Evolutionary conservation across 2,329 filamentous ascomycete genomes (phyloP), one percentile per base, ranked within the genome.

Genomic region (Elsinoe perseae): DNA sequence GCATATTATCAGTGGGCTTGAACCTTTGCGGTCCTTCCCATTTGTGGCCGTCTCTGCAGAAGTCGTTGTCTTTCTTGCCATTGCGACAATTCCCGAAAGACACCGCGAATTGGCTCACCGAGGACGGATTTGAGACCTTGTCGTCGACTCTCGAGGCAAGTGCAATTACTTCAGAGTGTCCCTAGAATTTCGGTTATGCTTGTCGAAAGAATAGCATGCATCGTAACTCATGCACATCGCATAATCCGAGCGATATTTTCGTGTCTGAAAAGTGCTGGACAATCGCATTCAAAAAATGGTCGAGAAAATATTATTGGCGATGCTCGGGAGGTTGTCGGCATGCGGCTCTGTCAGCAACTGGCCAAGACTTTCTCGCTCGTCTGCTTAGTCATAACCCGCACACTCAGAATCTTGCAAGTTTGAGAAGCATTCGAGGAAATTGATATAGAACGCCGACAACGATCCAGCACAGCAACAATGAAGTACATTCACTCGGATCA

Each of bases 401-500:
- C 32, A 36, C 32, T 36, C 32, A 36, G 28, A 46, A 32, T 46
- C 43, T 46, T 16, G 23, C 32, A 38, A 56, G 18, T 27, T 46
- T 38, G 20, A 56, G 21, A n/a, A n/a, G n/a, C n/a, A n/a, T 36
- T 12, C 40, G 25, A 46, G 20, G 53, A 56, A 21, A 27, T 30
- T 23, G 18, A 48, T 16, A 44, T 16, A n/a, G 20, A 56, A 42
- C 50, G 54, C 50, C 56, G 44, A 58, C 48, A 50, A 54, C 56
- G 32, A 44, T 46, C 23, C 46, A 36, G 58, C 43, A 54, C 60
- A 58, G 63, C 80, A 87, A 96, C 88, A 80, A 97, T 97, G 93
- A 95, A 88, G 83, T 97, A 96, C 89, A 95, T 98, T 81, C 90
- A 96, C 84, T 95, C 89, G 74, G 83, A 92, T 81, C 92, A 98